These are phyloP conservation scores for Friedmanniomyces simplex DNA, from an alignment of 495 filamentous ascomycete species.

Conservation along the genomic window DNA sequence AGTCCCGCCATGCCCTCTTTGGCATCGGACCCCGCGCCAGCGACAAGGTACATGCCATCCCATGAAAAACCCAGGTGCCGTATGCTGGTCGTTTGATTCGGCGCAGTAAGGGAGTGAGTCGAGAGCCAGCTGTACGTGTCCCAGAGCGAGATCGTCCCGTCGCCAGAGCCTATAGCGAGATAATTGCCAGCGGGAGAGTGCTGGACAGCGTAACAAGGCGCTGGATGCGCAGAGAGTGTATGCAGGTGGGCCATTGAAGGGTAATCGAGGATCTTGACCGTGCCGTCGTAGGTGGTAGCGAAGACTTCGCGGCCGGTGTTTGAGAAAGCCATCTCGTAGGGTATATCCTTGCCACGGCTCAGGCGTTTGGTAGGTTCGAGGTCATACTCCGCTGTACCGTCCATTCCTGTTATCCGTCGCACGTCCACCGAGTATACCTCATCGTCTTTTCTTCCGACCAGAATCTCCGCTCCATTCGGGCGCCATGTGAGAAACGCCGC, in stretches of 20 bases:
- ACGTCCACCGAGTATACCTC: constrained; percentile 8
- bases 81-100: constrained; percentile 55
- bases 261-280: constrained; percentile 69
- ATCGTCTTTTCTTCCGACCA: constrained; percentile 75
- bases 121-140: constrained; percentile 91
- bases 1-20: constrained; percentile 17
- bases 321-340: constrained; percentile 51
- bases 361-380: neutral
- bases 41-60: constrained; percentile 79
- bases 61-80: constrained; percentile 82
- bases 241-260: constrained; percentile 43
- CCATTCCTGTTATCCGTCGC: neutral
- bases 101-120: constrained; percentile 59
- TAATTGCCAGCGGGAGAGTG: constrained; percentile 68
- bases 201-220: constrained; percentile 58
- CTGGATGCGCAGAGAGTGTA: constrained; percentile 74
- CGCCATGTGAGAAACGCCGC: constrained; percentile 45
- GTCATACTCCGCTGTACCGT: neutral
- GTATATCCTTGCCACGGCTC: neutral
- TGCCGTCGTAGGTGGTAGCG: constrained; percentile 72
- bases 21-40: constrained; percentile 44
- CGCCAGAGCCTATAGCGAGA: constrained; percentile 79
- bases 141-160: constrained; percentile 82
- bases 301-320: constrained; percentile 63
- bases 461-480: constrained; percentile 70